Evolutionary conservation across 164 flowering plant genomes (phyloP).

Genomic region (Macadamia tetraphylla): DNA sequence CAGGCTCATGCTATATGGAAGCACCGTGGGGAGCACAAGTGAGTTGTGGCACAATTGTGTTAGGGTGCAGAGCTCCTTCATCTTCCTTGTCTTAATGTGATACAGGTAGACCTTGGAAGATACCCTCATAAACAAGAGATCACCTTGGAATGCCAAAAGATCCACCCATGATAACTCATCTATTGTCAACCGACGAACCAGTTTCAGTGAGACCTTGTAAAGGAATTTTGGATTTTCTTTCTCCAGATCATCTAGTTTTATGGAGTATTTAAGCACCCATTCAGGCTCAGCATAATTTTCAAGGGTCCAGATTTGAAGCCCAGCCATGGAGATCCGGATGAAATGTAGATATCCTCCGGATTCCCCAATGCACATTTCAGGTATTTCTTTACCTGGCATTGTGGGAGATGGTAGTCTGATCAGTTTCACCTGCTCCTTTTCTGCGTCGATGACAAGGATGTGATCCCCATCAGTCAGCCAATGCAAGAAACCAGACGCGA

Average conservation of each 20-base stretch:
- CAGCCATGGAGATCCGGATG: slow-evolving; percentile 25
- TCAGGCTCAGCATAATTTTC: slow-evolving; percentile 25
- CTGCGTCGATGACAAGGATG: slow-evolving; percentile 31
- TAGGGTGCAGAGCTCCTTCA: slow-evolving; percentile 21
- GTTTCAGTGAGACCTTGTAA: slow-evolving; percentile 6
- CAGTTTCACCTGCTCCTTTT: slow-evolving; percentile 32
- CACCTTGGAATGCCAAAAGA: slow-evolving; percentile 38
- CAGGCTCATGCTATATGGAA: slow-evolving; percentile 37
- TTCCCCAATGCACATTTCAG: slow-evolving; percentile 44
- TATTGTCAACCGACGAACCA: background rate
- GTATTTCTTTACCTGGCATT: slow-evolving; percentile 1
- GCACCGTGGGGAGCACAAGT: slow-evolving; percentile 16
- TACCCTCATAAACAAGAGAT: slow-evolving; percentile 31
- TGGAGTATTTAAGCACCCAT: slow-evolving; percentile 28
- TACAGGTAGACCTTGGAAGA: slow-evolving; percentile 12
- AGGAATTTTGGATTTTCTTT: slow-evolving; percentile 22
- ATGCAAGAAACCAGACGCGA: slow-evolving; percentile 23
- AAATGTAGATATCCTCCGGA: slow-evolving; percentile 28
- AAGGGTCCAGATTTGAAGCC: slow-evolving; percentile 37
- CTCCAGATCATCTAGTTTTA: slow-evolving; percentile 26
- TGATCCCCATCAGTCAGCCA: slow-evolving; percentile 39
- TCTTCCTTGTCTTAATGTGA: slow-evolving; percentile 15
- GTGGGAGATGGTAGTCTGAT: slow-evolving; percentile 25
- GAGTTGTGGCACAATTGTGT: slow-evolving; percentile 19
- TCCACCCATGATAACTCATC: slow-evolving; percentile 21